Percentiles rank a stretch among this genome's conserved stretches.
Evolutionary conservation across 768 basidiomycete genomes (phyloP).

Genomic region (Plicaturopsis crispa): DNA sequence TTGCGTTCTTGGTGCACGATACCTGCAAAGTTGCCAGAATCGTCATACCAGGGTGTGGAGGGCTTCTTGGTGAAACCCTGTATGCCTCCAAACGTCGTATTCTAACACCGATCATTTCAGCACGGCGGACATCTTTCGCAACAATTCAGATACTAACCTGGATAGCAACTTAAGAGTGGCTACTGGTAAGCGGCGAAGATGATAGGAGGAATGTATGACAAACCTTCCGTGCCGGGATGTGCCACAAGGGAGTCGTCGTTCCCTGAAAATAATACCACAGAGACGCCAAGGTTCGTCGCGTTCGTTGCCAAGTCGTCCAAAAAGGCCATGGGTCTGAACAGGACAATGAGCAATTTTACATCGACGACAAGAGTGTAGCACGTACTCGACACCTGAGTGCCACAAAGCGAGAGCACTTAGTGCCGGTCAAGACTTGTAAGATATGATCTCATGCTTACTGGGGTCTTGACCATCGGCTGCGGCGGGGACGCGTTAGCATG

Average conservation of each 20-base stretch:
- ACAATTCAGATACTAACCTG: conserved; percentile 29
- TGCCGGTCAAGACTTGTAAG: no score
- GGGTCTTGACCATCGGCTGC: neutral
- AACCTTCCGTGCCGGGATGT: conserved; percentile 59
- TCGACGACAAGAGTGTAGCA: no score
- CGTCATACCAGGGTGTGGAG: conserved; percentile 60
- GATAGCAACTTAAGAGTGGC: conserved; percentile 39
- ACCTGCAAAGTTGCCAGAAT: conserved; percentile 51
- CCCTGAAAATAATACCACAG: conserved; percentile 56
- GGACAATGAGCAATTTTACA: no score
- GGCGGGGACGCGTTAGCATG: neutral
- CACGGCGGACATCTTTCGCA: neutral
- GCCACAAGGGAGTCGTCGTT: conserved; percentile 64
- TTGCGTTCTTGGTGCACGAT: conserved; percentile 71
- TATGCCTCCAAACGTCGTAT: conserved; percentile 73
- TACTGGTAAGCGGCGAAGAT: conserved; percentile 1
- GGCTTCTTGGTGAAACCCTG: conserved; percentile 68
- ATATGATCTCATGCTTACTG: no score
- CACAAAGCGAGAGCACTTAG: no score
- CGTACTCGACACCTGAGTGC: no score
- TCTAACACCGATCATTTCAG: no score
- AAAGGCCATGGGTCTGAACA: conserved; percentile 55
- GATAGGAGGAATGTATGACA: conserved; percentile 5
- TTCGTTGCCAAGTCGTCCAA: conserved; percentile 62
- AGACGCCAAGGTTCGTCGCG: conserved; percentile 40